Evolutionary conservation across 352 stramenopile genomes (phyloP), one percentile per base, ranked within the genome.

Genomic region (Globisporangium yorkense): DNA sequence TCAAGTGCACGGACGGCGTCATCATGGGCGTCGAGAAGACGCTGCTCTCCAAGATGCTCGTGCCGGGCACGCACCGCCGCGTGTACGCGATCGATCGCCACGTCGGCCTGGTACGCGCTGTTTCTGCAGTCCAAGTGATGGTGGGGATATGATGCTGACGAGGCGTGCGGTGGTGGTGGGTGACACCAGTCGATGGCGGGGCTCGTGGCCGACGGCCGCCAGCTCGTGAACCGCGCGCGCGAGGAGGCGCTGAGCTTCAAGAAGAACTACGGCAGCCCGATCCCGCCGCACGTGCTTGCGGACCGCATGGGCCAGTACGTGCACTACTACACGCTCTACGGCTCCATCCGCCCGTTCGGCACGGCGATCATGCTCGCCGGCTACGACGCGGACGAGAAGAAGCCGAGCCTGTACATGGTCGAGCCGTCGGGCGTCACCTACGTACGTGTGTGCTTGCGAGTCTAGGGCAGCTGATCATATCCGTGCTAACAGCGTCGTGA

Each of bases 251-350:
- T 88, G 33, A 90, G 82, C 67, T 99, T 98, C 80, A 88, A 96
- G 70, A 97, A 99, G 61, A 98, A 96, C 68, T 99, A 99, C 67
- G 97, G 96, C 49, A 89, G 88, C 57, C 70, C 78, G 24, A 96
- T 99, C 62, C 87, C 95, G 31, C 93, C 96, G n/a, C 70, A 92
- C 44, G 75, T 98, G 45, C 72, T 99, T 33, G 88, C 92, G 12
- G 88, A 98, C 53, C 94, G 96, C 51, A 89, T 99, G 70, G 95
- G 89, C 51, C 77, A 97, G 68, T 99, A 97, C 71, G 92, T 99
- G 58, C 97, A 99, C 81, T 99, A 98, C 74, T 99, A 98, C 84
- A 99, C 97, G 56, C 77, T 98, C 29, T 97, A 99, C 73, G 96
- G 96, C 55, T 97, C 92, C 1, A 87, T 99, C 51, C 89, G 97